Evolutionary conservation across 2,329 filamentous ascomycete genomes (phyloP), one percentile per base, ranked within the genome.

Genomic region (Ophiostoma perfectum): DNA sequence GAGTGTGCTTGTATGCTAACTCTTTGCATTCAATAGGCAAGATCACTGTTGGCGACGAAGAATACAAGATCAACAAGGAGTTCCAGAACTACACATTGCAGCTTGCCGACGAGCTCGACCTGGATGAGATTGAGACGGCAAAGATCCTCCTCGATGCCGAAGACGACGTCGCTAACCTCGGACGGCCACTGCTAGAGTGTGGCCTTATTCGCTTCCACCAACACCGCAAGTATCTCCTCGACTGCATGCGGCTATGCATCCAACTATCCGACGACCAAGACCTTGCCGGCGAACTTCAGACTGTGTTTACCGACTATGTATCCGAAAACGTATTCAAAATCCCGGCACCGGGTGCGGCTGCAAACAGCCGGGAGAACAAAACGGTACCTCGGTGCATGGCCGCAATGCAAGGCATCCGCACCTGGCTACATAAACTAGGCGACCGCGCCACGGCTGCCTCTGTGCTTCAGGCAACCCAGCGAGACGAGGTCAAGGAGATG

Each of bases 151-250:
- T 96, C 66, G 88, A 89, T 68, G 88, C 91, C 18, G 86, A 91
- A 75, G 84, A 87, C 49, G 89, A 93, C 73, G 83, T 87, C 16
- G 82, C 86, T 62, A 81, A 86, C 16, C 82, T 93, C 5, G 92
- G 92, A 70, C 87, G 91, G 38, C 84, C 91, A 3, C 83, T 91
- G 70, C 83, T 92, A 67, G 88, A 93, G 76, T 90, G 90, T 73
- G 90, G 90, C 70, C 86, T 97, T 72, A 90, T 98, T 75, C 87
- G 89, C 72, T 97, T 96, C 78, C 94, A 99, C 78, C 88, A 93
- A 74, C 88, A 91, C 73, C 88, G 94, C 72, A 90, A 91, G 75
- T 92, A 90, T 74, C 80, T 96, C 58, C 86, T 98, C 45, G 91
- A 97, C 76, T 92, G 90, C 74, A 81, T 97, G 74, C 89, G 93